Conservation (phyloP, 495 filamentous ascomycete species). For the Hyaloscypha finlandica region DNA sequence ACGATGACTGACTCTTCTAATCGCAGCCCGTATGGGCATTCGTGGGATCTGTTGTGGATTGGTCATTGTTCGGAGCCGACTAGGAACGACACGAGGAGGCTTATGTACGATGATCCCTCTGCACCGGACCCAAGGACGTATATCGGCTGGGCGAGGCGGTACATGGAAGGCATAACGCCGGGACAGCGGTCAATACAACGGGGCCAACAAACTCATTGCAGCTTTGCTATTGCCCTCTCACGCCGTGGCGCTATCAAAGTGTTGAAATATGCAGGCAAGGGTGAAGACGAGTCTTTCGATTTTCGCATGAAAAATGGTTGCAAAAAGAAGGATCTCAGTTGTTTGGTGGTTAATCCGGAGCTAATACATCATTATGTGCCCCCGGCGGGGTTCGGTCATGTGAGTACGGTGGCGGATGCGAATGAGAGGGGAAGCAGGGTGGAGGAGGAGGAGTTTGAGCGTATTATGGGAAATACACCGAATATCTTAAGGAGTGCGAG, state of each 20-base stretch:
- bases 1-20: slow-evolving; percentile 15
- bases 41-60: slow-evolving; percentile 1
- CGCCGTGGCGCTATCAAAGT: not conserved
- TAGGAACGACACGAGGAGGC: not conserved
- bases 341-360: slow-evolving; percentile 33
- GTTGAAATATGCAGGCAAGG: not conserved
- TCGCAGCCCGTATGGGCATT: not conserved
- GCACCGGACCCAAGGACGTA: not conserved
- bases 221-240: not conserved
- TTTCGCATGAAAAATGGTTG: slow-evolving; percentile 27
- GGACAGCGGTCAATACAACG: not conserved
- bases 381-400: slow-evolving; percentile 20
- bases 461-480: slow-evolving; percentile 27
- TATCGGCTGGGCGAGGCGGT: not conserved
- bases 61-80: not conserved
- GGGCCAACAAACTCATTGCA: not conserved
- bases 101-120: not conserved
- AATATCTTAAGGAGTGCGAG: slow-evolving; percentile 33
- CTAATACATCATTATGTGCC: slow-evolving; percentile 35
- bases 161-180: not conserved
- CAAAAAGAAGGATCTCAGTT: slow-evolving; percentile 21
- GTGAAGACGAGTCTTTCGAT: slow-evolving; percentile 3
- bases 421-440: slow-evolving; percentile 19
- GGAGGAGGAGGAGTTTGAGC: slow-evolving; percentile 25
- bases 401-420: slow-evolving; percentile 27